phyloP scores from a whole-genome alignment of 2,329 filamentous ascomycete species.

The Falciphora oryzae region DNA sequence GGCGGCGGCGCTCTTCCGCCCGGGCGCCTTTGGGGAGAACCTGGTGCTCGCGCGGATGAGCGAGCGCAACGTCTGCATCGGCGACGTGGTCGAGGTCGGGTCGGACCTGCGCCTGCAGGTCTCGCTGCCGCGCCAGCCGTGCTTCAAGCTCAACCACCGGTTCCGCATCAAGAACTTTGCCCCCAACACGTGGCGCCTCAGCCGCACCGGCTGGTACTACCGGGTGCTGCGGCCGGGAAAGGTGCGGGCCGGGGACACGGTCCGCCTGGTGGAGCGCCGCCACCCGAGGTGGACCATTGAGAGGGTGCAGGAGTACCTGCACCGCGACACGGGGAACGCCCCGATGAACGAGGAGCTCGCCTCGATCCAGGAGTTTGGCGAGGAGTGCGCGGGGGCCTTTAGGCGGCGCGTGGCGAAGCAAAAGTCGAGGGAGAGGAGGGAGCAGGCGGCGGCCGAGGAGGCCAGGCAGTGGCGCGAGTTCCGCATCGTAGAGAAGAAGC shows the following conservation, averaged over 20 bases:
- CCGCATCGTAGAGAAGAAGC: slow-evolving; percentile 41
- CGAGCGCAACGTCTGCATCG: slow-evolving; percentile 60
- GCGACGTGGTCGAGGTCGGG: slow-evolving; percentile 51
- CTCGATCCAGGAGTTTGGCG: slow-evolving; percentile 42
- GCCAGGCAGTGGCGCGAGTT: slow-evolving; percentile 36
- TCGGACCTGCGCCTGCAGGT: slow-evolving; percentile 50
- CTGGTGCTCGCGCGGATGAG: slow-evolving; percentile 52
- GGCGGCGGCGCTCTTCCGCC: slow-evolving; percentile 43
- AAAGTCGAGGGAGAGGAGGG: slow-evolving; percentile 20
- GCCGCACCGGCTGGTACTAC: slow-evolving; percentile 62
- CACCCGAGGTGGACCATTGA: slow-evolving; percentile 59
- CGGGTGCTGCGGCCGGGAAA: slow-evolving; percentile 50
- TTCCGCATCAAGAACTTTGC: slow-evolving; percentile 60
- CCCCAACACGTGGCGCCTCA: slow-evolving; percentile 46
- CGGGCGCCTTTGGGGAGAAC: slow-evolving; percentile 61
- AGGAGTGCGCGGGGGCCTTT: slow-evolving; percentile 44
- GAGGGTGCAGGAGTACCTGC: slow-evolving; percentile 56
- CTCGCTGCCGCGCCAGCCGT: slow-evolving; percentile 56
- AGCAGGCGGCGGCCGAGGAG: slow-evolving; percentile 21
- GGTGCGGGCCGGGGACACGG: slow-evolving; percentile 50
- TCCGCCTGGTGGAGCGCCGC: slow-evolving; percentile 47
- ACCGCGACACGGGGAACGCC: slow-evolving; percentile 44
- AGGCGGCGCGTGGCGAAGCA: slow-evolving; percentile 42
- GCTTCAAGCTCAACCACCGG: slow-evolving; percentile 64
- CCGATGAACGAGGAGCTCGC: slow-evolving; percentile 48